Evolutionary conservation across 768 basidiomycete genomes (phyloP), one percentile per base, ranked within the genome.

Genomic region (Boletellus ananas): DNA sequence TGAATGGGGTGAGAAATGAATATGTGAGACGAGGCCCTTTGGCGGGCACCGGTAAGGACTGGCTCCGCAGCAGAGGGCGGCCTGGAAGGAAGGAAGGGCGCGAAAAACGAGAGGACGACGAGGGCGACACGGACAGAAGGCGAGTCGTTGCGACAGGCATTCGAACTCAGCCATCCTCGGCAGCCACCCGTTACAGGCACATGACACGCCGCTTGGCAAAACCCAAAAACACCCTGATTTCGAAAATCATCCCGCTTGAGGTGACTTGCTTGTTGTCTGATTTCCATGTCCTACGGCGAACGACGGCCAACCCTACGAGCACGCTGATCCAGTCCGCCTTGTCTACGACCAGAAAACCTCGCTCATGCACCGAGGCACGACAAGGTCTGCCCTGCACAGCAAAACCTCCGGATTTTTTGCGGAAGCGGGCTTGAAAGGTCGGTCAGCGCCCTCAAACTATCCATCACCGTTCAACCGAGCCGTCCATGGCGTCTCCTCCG

Each of bases 11-110:
- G 49, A 50, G 25, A 37, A 20, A 23, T 14, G 29, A 46, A 45
- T 44, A 11, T 29, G 29, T 41, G 23, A 18, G 29, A 7, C 47
- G 57, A 41, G 44, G 46, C 52, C 42, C 29, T 47, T 43, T 10
- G 29, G 48, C 48, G 1, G 29, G 23, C 23, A 23, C 23, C 23
- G 6, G 34, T 56, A 68, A 69, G 42, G 67, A 68, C 46, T 20
- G 68, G 46, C 52, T 50, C 68, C 66, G 56, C 68, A 7, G 56
- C 34, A 34, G 52, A 54, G 53, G 38, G 64, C 56, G 58, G 64
- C 18, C 50, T 58, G 44, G 45, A 1, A 38, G 31, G 40, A 64
- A 54, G 46, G 56, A 64, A 54, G 40, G 58, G n/a, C 13, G 45
- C n/a, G 3, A 50, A 54, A 23, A 61, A 58, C 13, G 56, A 57